Evolutionary conservation across 306 rosid species (phyloP).

Genomic region (Malus orientalis): DNA sequence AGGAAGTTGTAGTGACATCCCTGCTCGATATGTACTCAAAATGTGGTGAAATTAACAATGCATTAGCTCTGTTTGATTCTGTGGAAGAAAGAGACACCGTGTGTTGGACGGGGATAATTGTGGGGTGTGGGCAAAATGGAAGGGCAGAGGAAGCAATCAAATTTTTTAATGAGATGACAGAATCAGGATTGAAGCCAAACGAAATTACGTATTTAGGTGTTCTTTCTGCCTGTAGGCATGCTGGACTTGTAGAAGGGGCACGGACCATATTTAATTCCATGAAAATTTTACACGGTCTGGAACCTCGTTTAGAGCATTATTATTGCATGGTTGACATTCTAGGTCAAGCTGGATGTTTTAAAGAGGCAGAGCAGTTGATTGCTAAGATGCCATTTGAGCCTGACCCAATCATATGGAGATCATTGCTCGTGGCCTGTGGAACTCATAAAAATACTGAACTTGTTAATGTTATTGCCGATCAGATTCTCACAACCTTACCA

Average conservation of each 20-base stretch:
- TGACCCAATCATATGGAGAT: constrained; percentile 57
- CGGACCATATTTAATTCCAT: constrained; percentile 49
- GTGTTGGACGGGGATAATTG: constrained; percentile 88
- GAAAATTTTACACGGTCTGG: constrained; percentile 42
- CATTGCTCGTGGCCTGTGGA: constrained; percentile 69
- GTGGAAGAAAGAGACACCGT: constrained; percentile 45
- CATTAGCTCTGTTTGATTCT: constrained; percentile 46
- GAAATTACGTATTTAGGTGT: constrained; percentile 67
- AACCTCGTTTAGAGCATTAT: constrained; percentile 57
- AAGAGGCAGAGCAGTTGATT: constrained; percentile 57
- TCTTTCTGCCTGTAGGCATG: constrained; percentile 81
- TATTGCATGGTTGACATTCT: constrained; percentile 84
- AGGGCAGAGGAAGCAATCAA: constrained; percentile 54
- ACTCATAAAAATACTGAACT: constrained; percentile 51
- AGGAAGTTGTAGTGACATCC: constrained; percentile 57
- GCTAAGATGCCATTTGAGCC: constrained; percentile 66
- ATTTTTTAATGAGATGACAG: constrained; percentile 53
- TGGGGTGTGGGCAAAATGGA: constrained; percentile 92
- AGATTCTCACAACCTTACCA: constrained; percentile 47
- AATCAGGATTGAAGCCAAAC: constrained; percentile 56
- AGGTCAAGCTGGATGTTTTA: constrained; percentile 53
- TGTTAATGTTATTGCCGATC: constrained; percentile 43
- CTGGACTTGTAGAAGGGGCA: constrained; percentile 72
- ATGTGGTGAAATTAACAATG: constrained; percentile 77
- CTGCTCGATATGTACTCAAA: constrained; percentile 75